Base-by-base conservation (phyloP, 1,284 basidiomycete genomes). In the Thecaphora thlaspeos region DNA sequence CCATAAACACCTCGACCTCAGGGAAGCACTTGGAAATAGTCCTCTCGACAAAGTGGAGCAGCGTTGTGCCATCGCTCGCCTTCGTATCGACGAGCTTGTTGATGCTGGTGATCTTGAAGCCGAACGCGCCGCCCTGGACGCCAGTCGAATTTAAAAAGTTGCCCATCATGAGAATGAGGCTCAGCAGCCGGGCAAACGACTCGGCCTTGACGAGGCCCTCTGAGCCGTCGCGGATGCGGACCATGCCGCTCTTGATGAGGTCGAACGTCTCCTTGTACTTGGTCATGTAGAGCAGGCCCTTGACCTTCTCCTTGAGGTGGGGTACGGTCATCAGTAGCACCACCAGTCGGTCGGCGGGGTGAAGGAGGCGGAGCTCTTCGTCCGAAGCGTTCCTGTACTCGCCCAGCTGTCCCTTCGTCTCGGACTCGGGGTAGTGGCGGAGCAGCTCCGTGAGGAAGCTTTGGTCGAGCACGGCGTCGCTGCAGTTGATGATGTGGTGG, bases 71-170 rank as follows among this genome's bases (percentile, higher is more conserved):
- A 84, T 78, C 76, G 8, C 56, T 65, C 2, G 93, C 95, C 80
- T 98, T 98, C 3, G 94, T 98, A 74, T 98, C 95, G 39, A 97
- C 94, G 46, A 98, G 83, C 83, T 92, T 93, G 82, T 98, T 98
- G 81, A 98, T 95, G 79, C 91, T 95, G 79, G 90, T 91, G 56
- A 97, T 87, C 74, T 90, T 87, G 85, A 98, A 98, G 51, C 94
- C 94, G 73, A 91, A 95, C 0, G 95, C 95, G 24, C 93, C 94
- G 58, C 94, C 94, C 77, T 96, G 96, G 71, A 92, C 85, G 60
- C 93, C 92, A 39, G 91, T 90, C 22, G 92, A 91, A 77, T 98
- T 98, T 86, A 98, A 91, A 78, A 91, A 98, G 79, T 98, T 98
- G 58, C 94, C 94, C 74, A 98, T 86, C 68, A 95, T 84, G 12